Evolutionary conservation across 768 basidiomycete species (phyloP).

Genomic region (Termitomyces sp.): DNA sequence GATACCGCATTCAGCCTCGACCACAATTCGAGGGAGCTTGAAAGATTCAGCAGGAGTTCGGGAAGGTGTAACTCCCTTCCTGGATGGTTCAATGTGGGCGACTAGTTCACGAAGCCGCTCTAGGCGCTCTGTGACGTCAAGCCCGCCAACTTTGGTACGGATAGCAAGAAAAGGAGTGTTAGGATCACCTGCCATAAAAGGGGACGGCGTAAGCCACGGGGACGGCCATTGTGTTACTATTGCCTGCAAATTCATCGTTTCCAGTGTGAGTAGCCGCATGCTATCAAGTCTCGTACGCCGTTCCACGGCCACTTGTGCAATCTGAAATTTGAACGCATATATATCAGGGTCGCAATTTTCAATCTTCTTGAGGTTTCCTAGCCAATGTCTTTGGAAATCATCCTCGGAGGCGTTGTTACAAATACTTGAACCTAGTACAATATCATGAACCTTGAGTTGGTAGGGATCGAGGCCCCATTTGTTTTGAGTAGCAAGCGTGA

Average conservation of each 20-base stretch:
- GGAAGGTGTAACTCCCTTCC: slow-evolving; percentile 4
- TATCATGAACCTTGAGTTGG: slow-evolving; percentile 33
- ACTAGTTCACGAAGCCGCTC: slow-evolving; percentile 41
- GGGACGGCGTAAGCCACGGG: slow-evolving; percentile 42
- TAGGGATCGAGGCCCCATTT: slow-evolving; percentile 31
- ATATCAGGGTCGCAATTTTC: slow-evolving; percentile 39
- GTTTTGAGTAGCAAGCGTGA: slow-evolving; percentile 37
- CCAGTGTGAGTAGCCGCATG: slow-evolving; percentile 38
- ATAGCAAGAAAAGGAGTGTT: slow-evolving; percentile 52
- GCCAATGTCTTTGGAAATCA: slow-evolving; percentile 42
- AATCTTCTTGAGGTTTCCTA: slow-evolving; percentile 35
- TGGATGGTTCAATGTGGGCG: slow-evolving; percentile 11
- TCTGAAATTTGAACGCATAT: slow-evolving; percentile 38
- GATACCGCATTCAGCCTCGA: slow-evolving; percentile 44
- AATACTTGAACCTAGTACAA: slow-evolving; percentile 34
- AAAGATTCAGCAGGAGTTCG: slow-evolving; percentile 21
- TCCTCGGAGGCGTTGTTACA: slow-evolving; percentile 38
- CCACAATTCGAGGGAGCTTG: slow-evolving; percentile 40
- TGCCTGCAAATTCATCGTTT: slow-evolving; percentile 30
- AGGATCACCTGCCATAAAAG: slow-evolving; percentile 50
- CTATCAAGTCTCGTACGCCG: slow-evolving; percentile 29
- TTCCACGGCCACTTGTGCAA: slow-evolving; percentile 40
- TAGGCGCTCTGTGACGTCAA: slow-evolving; percentile 49
- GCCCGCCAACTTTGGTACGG: slow-evolving; percentile 32
- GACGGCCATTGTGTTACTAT: slow-evolving; percentile 58